Evolutionary conservation across 148 eudicot species (phyloP).

Genomic region (Cornus kousa): DNA sequence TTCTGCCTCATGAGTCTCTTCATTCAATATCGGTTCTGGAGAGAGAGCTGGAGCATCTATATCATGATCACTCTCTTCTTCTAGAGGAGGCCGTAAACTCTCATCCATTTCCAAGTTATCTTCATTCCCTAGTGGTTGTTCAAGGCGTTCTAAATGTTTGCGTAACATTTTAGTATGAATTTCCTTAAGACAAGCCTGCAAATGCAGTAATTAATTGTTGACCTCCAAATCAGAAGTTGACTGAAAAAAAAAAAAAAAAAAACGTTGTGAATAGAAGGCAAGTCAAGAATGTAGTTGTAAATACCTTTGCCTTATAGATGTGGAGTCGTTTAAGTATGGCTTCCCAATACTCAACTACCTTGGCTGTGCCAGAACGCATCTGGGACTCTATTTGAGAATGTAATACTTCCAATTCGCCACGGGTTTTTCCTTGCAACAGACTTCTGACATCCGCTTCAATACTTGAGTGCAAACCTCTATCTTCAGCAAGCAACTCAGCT

Average conservation of each 20-base stretch:
- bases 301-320: slow-evolving; percentile 93
- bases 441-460: slow-evolving; percentile 80
- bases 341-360: slow-evolving; percentile 98
- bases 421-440: slow-evolving; percentile 65
- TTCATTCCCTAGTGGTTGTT: slow-evolving; percentile 47
- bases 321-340: slow-evolving; percentile 91
- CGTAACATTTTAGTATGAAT: slow-evolving; percentile 79
- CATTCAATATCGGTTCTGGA: slow-evolving; percentile 53
- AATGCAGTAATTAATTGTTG: slow-evolving; percentile 3
- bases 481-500: slow-evolving; percentile 83
- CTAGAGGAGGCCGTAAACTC: slow-evolving; percentile 33
- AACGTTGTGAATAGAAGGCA: neutral
- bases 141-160: slow-evolving; percentile 73
- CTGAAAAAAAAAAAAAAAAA: too few species aligned
- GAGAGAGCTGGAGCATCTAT: slow-evolving; percentile 50
- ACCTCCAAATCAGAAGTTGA: slow-evolving; percentile 16
- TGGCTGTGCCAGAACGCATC: slow-evolving; percentile 94
- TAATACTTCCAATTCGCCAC: slow-evolving; percentile 60
- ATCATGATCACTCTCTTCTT: slow-evolving; percentile 53
- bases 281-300: neutral
- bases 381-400: slow-evolving; percentile 81
- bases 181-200: slow-evolving; percentile 90
- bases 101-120: slow-evolving; percentile 31
- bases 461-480: slow-evolving; percentile 88
- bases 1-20: slow-evolving; percentile 45